A percentile compares a stretch with the other conserved stretches of the same genome.
phyloP scores from a whole-genome alignment of 306 rosid species.

The Gillenia trifoliata region DNA sequence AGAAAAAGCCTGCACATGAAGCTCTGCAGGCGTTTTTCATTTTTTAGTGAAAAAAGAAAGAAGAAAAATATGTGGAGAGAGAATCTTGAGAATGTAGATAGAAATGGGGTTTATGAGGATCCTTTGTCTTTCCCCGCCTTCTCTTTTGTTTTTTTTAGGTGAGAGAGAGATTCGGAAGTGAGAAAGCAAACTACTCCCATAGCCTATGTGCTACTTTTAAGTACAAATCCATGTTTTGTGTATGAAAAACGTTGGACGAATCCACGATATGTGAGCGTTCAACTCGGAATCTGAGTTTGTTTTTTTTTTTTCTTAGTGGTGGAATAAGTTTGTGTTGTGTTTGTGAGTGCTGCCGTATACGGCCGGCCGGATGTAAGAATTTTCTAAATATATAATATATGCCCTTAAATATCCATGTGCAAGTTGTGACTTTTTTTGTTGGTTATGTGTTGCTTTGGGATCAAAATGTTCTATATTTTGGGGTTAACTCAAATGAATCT shows the following conservation, averaged over 20 bases:
- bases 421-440: too few relatives aligned
- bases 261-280: background rate
- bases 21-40: background rate
- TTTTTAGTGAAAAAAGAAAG: background rate
- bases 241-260: background rate
- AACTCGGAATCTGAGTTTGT: background rate
- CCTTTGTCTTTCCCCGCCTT: constrained; percentile 25
- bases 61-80: background rate
- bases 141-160: background rate
- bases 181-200: constrained; percentile 20
- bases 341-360: background rate
- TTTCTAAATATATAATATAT: background rate
- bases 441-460: background rate
- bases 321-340: background rate
- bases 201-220: background rate
- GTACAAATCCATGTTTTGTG: constrained; percentile 13
- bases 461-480: background rate
- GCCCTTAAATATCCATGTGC: background rate
- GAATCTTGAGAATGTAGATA: constrained; percentile 31
- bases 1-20: background rate
- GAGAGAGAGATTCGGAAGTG: constrained; percentile 29
- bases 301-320: too few relatives aligned
- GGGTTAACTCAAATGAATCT: too few relatives aligned
- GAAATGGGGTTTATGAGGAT: constrained; percentile 15
- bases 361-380: background rate